Percentiles rank a stretch among this genome's conserved stretches.
Evolutionary conservation across 2,329 filamentous ascomycete genomes (phyloP).

Genomic region (Aspergillus sp.): DNA sequence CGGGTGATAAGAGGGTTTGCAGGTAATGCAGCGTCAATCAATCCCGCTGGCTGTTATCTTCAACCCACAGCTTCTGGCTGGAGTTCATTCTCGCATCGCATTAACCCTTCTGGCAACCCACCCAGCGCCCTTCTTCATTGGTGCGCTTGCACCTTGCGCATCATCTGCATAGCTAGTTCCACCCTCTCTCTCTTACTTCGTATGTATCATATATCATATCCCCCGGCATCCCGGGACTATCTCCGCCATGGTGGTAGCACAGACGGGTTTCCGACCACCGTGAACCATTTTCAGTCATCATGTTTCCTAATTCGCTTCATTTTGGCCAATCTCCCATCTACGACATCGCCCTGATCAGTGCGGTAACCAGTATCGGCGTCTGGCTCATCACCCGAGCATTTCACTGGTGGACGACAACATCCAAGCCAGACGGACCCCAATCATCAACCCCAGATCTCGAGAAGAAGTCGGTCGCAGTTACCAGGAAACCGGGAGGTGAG

Average conservation of each 20-base stretch:
- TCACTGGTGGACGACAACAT: slow-evolving; percentile 28
- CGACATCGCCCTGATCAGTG: slow-evolving; percentile 32
- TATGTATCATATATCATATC: background rate
- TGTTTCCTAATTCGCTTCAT: slow-evolving; percentile 9
- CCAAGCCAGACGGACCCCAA: slow-evolving; percentile 12
- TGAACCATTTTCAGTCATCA: background rate
- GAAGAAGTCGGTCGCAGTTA: slow-evolving; percentile 23
- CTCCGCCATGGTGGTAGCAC: background rate
- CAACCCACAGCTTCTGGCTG: background rate
- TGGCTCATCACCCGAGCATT: slow-evolving; percentile 30
- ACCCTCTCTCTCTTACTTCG: background rate
- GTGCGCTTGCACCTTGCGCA: background rate
- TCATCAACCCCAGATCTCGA: slow-evolving; percentile 48
- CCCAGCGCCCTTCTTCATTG: background rate
- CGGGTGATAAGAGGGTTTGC: background rate
- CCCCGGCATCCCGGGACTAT: background rate
- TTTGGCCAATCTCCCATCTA: slow-evolving; percentile 20
- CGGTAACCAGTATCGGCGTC: slow-evolving; percentile 33
- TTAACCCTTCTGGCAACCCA: slow-evolving; percentile 29
- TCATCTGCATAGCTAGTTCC: background rate
- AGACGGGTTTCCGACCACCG: background rate
- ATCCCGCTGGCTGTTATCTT: no score
- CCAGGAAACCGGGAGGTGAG: slow-evolving; percentile 52
- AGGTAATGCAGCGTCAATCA: no score
- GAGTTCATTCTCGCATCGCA: slow-evolving; percentile 28